Evolutionary conservation across 768 basidiomycete species (phyloP).

Genomic region (Podaxis sp.): DNA sequence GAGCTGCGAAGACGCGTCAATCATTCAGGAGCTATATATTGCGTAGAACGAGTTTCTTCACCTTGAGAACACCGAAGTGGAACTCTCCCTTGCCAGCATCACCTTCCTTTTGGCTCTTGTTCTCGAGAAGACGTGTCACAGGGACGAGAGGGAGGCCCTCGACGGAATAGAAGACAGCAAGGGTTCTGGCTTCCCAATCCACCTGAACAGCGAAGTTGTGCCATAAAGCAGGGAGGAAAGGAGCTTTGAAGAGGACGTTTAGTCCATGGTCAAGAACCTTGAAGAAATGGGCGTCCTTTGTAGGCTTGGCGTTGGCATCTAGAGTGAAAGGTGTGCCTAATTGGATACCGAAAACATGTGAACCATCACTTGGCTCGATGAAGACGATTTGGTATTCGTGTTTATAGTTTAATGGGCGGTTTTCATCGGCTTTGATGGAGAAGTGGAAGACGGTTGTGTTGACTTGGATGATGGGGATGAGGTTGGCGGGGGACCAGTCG

Average conservation of each 20-base stretch:
- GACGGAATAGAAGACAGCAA: conserved; percentile 50
- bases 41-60: conserved; percentile 20
- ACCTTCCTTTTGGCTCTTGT: conserved; percentile 37
- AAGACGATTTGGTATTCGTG: conserved; percentile 67
- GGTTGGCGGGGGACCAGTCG: conserved; percentile 32
- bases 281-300: conserved; percentile 42
- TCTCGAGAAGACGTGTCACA: conserved; percentile 42
- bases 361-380: conserved; percentile 59
- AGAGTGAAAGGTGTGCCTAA: conserved; percentile 59
- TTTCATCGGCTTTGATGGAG: conserved; percentile 34
- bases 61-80: conserved; percentile 62
- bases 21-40: not conserved
- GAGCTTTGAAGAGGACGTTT: conserved; percentile 47
- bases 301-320: conserved; percentile 43
- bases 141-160: conserved; percentile 34
- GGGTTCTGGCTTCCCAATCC: conserved; percentile 50
- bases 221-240: conserved; percentile 44
- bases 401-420: conserved; percentile 44
- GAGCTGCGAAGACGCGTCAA: conserved; percentile 33
- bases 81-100: conserved; percentile 54
- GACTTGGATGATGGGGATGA: conserved; percentile 39
- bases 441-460: conserved; percentile 48
- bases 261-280: conserved; percentile 56
- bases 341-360: conserved; percentile 59
- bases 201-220: conserved; percentile 62